Evolutionary conservation across 1,139 yeast genomes (phyloP).

Genomic region (Casaregolazyma lundiana): DNA sequence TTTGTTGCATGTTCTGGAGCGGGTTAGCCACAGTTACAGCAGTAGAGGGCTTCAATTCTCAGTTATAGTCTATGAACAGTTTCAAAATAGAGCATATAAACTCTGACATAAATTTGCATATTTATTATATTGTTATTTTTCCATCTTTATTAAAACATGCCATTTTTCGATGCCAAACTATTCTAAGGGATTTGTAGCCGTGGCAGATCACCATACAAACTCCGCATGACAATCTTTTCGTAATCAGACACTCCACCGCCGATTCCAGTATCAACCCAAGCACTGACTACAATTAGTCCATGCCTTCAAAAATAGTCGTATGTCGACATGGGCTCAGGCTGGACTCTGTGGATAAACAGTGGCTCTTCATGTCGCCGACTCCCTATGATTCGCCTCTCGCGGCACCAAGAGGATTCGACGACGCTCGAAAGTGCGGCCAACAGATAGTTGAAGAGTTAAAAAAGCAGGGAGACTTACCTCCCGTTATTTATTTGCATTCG

Average conservation of each 20-base stretch:
- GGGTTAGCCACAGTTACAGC: constrained; percentile 11
- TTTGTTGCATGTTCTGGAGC: constrained; percentile 11
- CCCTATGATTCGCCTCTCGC: constrained; percentile 38
- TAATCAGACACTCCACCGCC: not conserved
- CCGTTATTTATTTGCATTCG: constrained; percentile 28
- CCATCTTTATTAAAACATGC: no score
- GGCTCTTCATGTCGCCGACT: constrained; percentile 32
- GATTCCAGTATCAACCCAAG: not conserved
- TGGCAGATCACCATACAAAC: no score
- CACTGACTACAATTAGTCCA: not conserved
- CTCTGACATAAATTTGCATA: not conserved
- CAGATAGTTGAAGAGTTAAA: constrained; percentile 12
- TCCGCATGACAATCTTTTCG: not conserved
- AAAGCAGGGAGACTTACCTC: not conserved
- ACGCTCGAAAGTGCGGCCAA: constrained; percentile 24
- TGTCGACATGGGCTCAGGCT: constrained; percentile 35
- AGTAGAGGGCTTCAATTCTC: constrained; percentile 11
- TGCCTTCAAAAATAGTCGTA: constrained; percentile 25
- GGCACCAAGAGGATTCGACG: constrained; percentile 26
- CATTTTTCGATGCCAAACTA: no score
- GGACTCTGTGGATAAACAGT: constrained; percentile 30
- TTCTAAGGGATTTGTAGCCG: no score
- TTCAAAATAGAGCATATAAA: not conserved
- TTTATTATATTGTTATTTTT: no score
- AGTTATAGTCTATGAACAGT: constrained; percentile 5